Conservation (phyloP, 2,329 filamentous ascomycete genomes). For the Coniella lustricola region DNA sequence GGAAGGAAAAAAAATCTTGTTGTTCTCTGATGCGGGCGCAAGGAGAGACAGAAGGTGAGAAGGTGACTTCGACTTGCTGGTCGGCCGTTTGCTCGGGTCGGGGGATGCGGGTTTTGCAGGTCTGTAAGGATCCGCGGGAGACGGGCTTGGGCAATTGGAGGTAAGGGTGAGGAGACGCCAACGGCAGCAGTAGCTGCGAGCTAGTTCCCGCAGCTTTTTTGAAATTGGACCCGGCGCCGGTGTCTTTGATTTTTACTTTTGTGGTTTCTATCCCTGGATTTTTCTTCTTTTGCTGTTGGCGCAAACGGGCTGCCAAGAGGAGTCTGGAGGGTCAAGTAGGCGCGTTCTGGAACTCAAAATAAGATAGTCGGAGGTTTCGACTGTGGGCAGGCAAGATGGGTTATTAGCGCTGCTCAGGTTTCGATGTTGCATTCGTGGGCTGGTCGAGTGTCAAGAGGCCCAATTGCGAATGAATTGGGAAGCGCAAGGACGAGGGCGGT, state of each 20-base stretch:
- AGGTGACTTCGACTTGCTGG: neutral
- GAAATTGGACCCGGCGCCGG: slow-evolving; percentile 6
- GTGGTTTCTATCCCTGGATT: neutral
- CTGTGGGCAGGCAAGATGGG: too few relatives aligned
- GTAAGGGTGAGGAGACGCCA: neutral
- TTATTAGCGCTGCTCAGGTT: too few relatives aligned
- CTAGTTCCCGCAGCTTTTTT: slow-evolving; percentile 5
- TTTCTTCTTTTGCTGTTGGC: too few relatives aligned
- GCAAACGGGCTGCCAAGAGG: neutral
- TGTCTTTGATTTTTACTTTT: neutral
- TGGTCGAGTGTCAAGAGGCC: too few relatives aligned
- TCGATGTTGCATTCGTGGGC: too few relatives aligned
- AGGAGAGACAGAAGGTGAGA: neutral
- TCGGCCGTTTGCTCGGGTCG: slow-evolving; percentile 6
- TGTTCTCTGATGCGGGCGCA: neutral
- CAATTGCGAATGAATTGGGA: too few relatives aligned
- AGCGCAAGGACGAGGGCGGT: too few relatives aligned
- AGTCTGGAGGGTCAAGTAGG: neutral
- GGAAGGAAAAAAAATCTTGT: neutral
- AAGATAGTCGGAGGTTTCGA: neutral
- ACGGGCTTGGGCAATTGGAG: neutral
- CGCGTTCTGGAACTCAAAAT: too few relatives aligned
- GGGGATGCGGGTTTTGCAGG: slow-evolving; percentile 1
- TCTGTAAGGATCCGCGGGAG: neutral
- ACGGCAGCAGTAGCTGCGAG: neutral